Base-by-base conservation (phyloP, 2,329 filamentous ascomycete species). In the Arthrinium puccinioides region DNA sequence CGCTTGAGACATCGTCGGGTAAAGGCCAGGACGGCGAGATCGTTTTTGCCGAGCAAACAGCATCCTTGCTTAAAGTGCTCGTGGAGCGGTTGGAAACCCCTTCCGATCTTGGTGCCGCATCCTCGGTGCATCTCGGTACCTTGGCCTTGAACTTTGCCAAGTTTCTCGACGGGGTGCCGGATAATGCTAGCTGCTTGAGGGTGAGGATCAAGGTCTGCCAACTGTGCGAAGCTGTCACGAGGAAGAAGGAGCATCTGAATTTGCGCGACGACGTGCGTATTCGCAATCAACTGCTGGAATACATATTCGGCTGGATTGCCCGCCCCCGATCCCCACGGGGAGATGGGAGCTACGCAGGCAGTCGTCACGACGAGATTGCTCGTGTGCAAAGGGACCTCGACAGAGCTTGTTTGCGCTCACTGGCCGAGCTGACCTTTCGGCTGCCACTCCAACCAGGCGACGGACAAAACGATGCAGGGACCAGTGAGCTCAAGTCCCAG, bases 181-280 rank as follows among this genome's bases (percentile, higher is more conserved):
- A 82, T 41, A 73, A 67, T 10, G 56, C 67, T 8, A 74, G 67
- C 45, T 74, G 70, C 15, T 53, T 82, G 13, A 67, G 77, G 37
- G 77, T 83, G 30, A 84, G 82, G 52, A 82, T 83, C 50, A 79
- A 80, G 47, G 75, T 82, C 27, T 84, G 80, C 48, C 77, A 83
- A 46, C 57, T 84, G 7, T 81, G 73, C 41, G 80, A 84, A 46
- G 71, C 72, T 4, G 72, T 84, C 23, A 79, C 73, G 10, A 74
- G 72, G 54, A 72, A 79, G 45, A 84, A 82, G 48, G 79, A 84
- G 48, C 72, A 83, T 35, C 60, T 84, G 28, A 84, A 82, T 46
- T 61, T 84, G 9, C 70, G 80, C 35, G 79, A 84, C 47, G 80
- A 84, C 52, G 75, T 84, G 26, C 72, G 78, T 20, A 80, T 82